phyloP scores from a whole-genome alignment of 805 yeast genomes.

The Yamadazyma laniorum region DNA sequence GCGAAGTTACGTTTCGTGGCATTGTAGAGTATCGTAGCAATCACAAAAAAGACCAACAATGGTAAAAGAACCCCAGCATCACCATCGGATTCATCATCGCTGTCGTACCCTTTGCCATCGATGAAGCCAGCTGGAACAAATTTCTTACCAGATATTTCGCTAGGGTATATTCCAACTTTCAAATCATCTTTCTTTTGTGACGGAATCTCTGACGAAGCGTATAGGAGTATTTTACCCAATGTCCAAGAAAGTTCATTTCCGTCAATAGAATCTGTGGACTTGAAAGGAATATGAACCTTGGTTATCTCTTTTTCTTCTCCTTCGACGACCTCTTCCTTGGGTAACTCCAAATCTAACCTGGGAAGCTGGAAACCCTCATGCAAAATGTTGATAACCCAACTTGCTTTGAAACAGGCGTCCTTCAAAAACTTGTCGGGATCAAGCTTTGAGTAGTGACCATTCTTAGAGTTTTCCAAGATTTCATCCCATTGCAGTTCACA shows the following conservation, averaged over 20 bases:
- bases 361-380: conserved; percentile 95
- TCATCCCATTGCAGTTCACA: conserved; percentile 76
- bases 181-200: conserved; percentile 14
- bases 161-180: conserved; percentile 41
- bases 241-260: conserved; percentile 96
- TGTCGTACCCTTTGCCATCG: conserved; percentile 7
- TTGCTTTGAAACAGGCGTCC: conserved; percentile 89
- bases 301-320: conserved; percentile 24
- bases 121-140: conserved; percentile 30
- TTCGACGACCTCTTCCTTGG: conserved; percentile 24
- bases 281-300: conserved; percentile 59
- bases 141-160: conserved; percentile 31
- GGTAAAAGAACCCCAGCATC: conserved; percentile 6
- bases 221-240: conserved; percentile 78
- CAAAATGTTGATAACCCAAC: conserved; percentile 86
- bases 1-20: conserved; percentile 7
- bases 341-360: conserved; percentile 53
- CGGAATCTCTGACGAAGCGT: conserved; percentile 70
- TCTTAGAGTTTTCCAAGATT: conserved; percentile 46
- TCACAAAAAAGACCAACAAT: conserved; percentile 14
- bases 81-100: conserved; percentile 21
- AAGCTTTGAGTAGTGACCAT: conserved; percentile 59
- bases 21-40: conserved; percentile 13
- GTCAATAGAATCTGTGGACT: conserved; percentile 74
- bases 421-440: conserved; percentile 50